A percentile compares a stretch with the other conserved stretches of the same genome.
Conservation (phyloP, 345 rosid genomes). For the Hypericum androsaemum region DNA sequence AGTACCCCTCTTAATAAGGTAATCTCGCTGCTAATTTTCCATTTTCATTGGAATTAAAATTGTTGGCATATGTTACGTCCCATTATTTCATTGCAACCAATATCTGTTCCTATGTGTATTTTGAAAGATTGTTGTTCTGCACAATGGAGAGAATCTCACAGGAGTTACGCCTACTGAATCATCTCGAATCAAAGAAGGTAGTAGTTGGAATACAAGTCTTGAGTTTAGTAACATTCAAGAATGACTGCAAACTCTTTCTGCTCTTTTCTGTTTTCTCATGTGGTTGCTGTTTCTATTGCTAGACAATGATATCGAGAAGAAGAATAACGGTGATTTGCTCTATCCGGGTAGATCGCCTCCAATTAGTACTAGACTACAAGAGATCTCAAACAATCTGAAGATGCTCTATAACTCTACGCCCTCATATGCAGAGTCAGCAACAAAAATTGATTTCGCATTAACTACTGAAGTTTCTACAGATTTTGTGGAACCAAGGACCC, state of each 20-base stretch:
- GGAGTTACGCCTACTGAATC: too few species aligned
- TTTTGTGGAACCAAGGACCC: conserved; percentile 42
- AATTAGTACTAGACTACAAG: conserved; percentile 38
- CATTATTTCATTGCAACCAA: too few species aligned
- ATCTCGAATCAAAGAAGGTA: too few species aligned
- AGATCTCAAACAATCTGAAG: conserved; percentile 48
- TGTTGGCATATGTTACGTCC: too few species aligned
- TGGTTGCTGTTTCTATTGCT: not conserved
- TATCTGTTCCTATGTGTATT: too few species aligned
- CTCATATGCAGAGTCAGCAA: conserved; percentile 12
- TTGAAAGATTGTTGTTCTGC: too few species aligned
- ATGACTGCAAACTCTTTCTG: not conserved
- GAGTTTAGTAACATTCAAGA: conserved; percentile 2
- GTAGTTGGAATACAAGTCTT: too few species aligned
- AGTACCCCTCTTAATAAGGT: conserved; percentile 11
- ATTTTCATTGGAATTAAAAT: too few species aligned
- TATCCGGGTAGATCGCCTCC: conserved; percentile 42
- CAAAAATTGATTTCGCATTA: conserved; percentile 13
- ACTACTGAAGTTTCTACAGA: conserved; percentile 11
- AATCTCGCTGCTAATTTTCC: not conserved
- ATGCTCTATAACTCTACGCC: conserved; percentile 31
- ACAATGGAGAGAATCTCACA: too few species aligned
- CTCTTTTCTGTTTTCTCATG: not conserved
- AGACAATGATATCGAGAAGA: conserved; percentile 36
- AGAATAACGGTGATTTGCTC: conserved; percentile 26